Evolutionary conservation across 805 yeast species (phyloP), one percentile per base, ranked within the genome.

Genomic region (Priceomyces fermenticarens): DNA sequence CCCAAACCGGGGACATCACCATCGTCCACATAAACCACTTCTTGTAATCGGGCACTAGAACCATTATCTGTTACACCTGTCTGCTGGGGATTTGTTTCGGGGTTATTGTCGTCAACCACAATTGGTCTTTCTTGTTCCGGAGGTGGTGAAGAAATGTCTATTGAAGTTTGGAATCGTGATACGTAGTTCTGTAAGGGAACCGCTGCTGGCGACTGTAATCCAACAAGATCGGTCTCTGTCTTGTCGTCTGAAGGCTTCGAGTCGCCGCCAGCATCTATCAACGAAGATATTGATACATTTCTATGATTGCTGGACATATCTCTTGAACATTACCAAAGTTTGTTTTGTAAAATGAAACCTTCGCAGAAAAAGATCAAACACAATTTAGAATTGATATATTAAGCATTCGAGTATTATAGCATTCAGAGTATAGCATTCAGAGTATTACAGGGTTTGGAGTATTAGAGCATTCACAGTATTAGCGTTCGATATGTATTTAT

Each of bases 221-320:
- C 12, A 15, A 8, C 9, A 20, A 5, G 10, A 6, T 23, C 26
- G 6, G 12, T 12, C 20, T 33, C 10, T 33, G 32, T 23, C 6
- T 30, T 7, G n/a, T 28, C 40, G 13, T 25, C 23, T 32, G 39
- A 23, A 4, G 4, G 25, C 30, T 29, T 36, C 12, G 32, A n/a
- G 10, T 47, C 44, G 10, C 48, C 48, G 23, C 45, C 39, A 16
- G 53, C 38, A 12, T 47, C 64, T 34, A 65, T 53, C 28, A 65
- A 51, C 26, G 66, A 60, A 36, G 60, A 53, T 33, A 65, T 65
- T 8, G 70, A 54, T 7, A 65, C 69, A 51, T 63, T 63, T 15
- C 59, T 52, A 35, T 55, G 58, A 28, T 35, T 34, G 10, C 33
- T 43, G n/a, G 53, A 39, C 61, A 54, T 45, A 16, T 4, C 13